Base-by-base conservation (phyloP, 1,139 yeast genomes). In the Hemisphaericaspora subhashii region DNA sequence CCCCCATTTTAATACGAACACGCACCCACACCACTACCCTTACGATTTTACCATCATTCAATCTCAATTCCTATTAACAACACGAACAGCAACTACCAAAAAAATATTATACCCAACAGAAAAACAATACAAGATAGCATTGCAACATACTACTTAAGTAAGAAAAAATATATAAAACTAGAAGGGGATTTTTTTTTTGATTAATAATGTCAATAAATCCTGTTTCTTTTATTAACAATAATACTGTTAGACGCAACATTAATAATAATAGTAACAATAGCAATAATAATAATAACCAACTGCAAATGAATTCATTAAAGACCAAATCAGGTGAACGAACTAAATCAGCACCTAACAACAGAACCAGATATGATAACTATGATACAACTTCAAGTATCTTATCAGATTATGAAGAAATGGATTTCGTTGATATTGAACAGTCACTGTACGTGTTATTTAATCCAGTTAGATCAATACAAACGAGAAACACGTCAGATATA, bases 401-500 rank as follows among this genome's bases (percentile, higher is more conserved):
- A 28, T 52, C 56, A 1, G 57, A 53, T 18, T 52, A 53, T 33
- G 50, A 45, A 27, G 52, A 48, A 18, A 37, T 46, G n/a, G 50
- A 47, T 18, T 27, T 43, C 12, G 44, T 40, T 20, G 36, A 33
- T 6, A 68, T 64, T 42, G 65, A 60, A 39, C 67, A 68, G 45
- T 64, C 69, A 20, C 68, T 66, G 58, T 71, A 72, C 64, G 73
- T 71, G 22, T 58, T 71, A 44, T 71, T 71, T 42, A 66, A 66
- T 43, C 76, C 76, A 10, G 41, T 31, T 5, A 45, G 32, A 20
- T 40, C 48, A 10, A 33, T 5, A 36, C 46, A 21, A 23, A 15
- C 18, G 11, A 50, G 47, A 35, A 46, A 45, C 20, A 66, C 57
- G 15, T 64, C 70, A 3, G 76, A 71, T 47, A 66, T 70, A 31